Evolutionary conservation across 164 flowering plant genomes (phyloP).

Genomic region (Dillenia turbinata): DNA sequence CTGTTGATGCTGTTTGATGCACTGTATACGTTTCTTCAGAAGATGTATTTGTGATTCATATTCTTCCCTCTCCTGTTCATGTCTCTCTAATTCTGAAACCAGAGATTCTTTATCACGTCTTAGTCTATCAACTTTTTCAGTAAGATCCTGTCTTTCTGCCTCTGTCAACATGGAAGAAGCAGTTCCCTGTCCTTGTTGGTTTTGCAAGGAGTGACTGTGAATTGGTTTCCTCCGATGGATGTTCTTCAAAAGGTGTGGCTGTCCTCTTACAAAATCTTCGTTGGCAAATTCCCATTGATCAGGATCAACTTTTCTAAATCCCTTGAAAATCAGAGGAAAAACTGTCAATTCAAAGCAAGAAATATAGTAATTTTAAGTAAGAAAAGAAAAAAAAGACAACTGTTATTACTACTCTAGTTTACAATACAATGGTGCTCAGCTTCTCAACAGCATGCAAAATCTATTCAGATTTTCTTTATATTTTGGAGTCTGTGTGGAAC

Average conservation of each 20-base stretch:
- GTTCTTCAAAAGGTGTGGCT: slow-evolving; percentile 59
- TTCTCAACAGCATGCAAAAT: no score
- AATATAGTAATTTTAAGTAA: not conserved
- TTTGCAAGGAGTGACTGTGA: slow-evolving; percentile 63
- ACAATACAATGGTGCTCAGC: no score
- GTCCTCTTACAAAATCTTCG: slow-evolving; percentile 71
- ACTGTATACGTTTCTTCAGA: slow-evolving; percentile 34
- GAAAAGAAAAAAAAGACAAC: not conserved
- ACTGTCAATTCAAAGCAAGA: not conserved
- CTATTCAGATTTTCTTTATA: no score
- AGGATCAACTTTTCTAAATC: slow-evolving; percentile 79
- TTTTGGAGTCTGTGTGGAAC: no score
- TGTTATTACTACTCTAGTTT: no score
- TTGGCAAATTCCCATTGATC: slow-evolving; percentile 93
- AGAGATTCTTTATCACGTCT: slow-evolving; percentile 48
- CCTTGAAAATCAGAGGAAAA: slow-evolving; percentile 30
- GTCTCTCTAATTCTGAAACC: slow-evolving; percentile 36
- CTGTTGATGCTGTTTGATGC: slow-evolving; percentile 43
- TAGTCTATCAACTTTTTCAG: slow-evolving; percentile 52
- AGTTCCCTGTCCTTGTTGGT: slow-evolving; percentile 21
- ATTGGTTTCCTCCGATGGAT: slow-evolving; percentile 81
- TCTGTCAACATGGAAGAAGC: slow-evolving; percentile 28
- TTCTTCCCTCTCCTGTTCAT: slow-evolving; percentile 36
- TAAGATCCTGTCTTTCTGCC: slow-evolving; percentile 48
- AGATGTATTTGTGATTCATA: slow-evolving; percentile 32